phyloP scores from a whole-genome alignment of 805 yeast species.

The Starmerella apicola region DNA sequence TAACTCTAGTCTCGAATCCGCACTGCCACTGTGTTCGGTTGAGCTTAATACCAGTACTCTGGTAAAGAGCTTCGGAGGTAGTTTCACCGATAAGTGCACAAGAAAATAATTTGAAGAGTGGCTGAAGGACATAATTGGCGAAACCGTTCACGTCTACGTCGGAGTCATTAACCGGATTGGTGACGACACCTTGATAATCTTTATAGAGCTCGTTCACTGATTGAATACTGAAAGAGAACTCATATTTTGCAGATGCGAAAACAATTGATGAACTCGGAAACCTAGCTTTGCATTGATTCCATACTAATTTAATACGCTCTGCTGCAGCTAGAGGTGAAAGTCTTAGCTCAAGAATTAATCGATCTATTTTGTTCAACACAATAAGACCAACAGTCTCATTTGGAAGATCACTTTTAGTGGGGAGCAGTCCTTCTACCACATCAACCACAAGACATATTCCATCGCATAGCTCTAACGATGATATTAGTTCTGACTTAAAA shows the following conservation, averaged over 20 bases:
- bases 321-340: slow-evolving; percentile 66
- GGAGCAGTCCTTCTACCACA: slow-evolving; percentile 65
- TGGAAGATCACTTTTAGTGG: slow-evolving; percentile 29
- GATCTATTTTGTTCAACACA: slow-evolving; percentile 70
- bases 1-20: slow-evolving; percentile 3
- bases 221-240: slow-evolving; percentile 51
- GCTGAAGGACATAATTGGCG: slow-evolving; percentile 55
- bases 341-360: slow-evolving; percentile 67
- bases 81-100: slow-evolving; percentile 42
- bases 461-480: slow-evolving; percentile 49
- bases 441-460: slow-evolving; percentile 65
- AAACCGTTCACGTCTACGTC: too few species aligned
- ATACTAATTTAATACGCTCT: slow-evolving; percentile 33
- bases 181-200: slow-evolving; percentile 44
- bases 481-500: slow-evolving; percentile 62
- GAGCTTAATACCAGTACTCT: slow-evolving; percentile 31
- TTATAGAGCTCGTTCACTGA: slow-evolving; percentile 62
- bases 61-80: slow-evolving; percentile 35
- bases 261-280: slow-evolving; percentile 21
- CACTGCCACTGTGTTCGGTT: slow-evolving; percentile 1
- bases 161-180: too few species aligned
- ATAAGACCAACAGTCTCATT: too few species aligned
- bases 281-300: slow-evolving; percentile 44
- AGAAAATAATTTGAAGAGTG: slow-evolving; percentile 64
- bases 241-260: slow-evolving; percentile 57